Conservation (phyloP, 345 rosid species). For the Cardamine resedifolia region DNA sequence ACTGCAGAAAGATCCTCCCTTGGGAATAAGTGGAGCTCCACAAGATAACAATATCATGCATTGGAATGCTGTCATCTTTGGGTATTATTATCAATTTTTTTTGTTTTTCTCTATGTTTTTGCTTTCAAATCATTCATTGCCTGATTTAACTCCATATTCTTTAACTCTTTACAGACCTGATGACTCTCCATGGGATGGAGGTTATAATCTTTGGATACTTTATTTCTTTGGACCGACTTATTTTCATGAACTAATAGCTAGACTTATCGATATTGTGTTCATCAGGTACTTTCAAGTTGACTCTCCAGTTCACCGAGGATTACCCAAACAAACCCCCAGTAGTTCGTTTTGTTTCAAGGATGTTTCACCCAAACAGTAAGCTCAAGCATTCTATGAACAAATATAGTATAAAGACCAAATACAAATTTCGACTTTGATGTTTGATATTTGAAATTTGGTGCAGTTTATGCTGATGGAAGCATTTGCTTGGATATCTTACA, state of each 20-base stretch:
- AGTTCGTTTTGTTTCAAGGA: constrained; percentile 70
- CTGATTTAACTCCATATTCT: constrained; percentile 18
- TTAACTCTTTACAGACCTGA: constrained; percentile 56
- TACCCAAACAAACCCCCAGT: constrained; percentile 75
- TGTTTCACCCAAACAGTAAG: constrained; percentile 85
- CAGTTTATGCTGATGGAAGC: constrained; percentile 84
- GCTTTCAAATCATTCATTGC: constrained; percentile 7
- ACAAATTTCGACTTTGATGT: background rate
- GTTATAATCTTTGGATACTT: constrained; percentile 40
- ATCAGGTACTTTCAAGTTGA: constrained; percentile 71
- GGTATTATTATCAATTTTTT: constrained; percentile 38
- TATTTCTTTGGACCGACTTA: background rate
- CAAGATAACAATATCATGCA: constrained; percentile 60
- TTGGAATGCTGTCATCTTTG: constrained; percentile 64
- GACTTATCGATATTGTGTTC: constrained; percentile 3
- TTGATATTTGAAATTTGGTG: constrained; percentile 12
- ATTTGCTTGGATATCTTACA: constrained; percentile 78
- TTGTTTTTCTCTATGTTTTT: background rate
- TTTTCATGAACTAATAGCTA: background rate
- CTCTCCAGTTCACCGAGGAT: constrained; percentile 69
- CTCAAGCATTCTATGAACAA: background rate
- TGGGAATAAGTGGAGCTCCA: constrained; percentile 60
- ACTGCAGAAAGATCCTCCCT: constrained; percentile 60
- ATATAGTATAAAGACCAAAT: background rate
- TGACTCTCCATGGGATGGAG: constrained; percentile 90